Evolutionary conservation across 768 basidiomycete genomes (phyloP).

Genomic region (Amanita muscaria): DNA sequence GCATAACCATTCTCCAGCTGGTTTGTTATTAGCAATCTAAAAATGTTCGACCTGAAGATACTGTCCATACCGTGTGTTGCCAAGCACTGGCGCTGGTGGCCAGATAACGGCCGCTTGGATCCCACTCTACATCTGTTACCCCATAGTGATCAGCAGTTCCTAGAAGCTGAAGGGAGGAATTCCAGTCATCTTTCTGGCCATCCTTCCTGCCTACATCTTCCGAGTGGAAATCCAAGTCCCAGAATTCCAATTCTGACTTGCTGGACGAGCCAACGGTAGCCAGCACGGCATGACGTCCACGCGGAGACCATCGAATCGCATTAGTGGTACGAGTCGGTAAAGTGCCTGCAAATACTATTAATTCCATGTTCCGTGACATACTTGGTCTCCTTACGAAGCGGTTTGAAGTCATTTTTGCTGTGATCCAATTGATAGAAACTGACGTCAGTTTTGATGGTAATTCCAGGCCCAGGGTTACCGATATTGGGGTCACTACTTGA

Average conservation of each 20-base stretch:
- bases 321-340: constrained; percentile 82
- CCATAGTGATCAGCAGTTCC: constrained; percentile 92
- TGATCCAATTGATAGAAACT: constrained; percentile 94
- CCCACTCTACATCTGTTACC: constrained; percentile 97
- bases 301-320: constrained; percentile 93
- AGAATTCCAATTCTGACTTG: constrained; percentile 98
- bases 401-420: constrained; percentile 88
- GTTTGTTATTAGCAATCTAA: constrained; percentile 3
- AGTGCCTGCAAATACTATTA: constrained; percentile 38
- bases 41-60: constrained; percentile 1
- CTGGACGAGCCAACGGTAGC: constrained; percentile 92
- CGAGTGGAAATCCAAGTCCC: constrained; percentile 89
- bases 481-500: constrained; percentile 91
- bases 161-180: constrained; percentile 75
- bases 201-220: constrained; percentile 48
- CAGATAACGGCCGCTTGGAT: constrained; percentile 89
- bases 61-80: constrained; percentile 73
- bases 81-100: constrained; percentile 92
- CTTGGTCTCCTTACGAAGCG: constrained; percentile 54
- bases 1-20: constrained; percentile 95
- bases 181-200: constrained; percentile 70
- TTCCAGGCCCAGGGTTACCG: constrained; percentile 80
- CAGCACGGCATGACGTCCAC: constrained; percentile 90
- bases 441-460: constrained; percentile 93
- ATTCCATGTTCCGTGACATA: neutral